Conservation (phyloP, 148 eudicot genomes). For the Fagopyrum tataricum region DNA sequence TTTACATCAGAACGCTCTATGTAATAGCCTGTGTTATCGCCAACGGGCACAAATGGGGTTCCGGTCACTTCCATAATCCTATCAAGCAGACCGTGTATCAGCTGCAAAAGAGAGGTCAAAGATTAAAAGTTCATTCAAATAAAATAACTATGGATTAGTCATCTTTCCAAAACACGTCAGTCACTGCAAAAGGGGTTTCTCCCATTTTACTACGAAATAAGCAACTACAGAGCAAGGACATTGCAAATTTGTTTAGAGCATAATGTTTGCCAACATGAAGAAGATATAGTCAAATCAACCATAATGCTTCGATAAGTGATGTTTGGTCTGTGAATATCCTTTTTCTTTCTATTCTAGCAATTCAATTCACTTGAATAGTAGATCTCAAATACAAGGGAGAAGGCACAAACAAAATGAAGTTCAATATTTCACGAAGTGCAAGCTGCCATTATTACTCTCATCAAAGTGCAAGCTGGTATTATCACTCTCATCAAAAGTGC, state of each 20-base stretch:
- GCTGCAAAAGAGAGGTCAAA: conserved; percentile 34
- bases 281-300: too few relatives aligned
- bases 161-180: neutral
- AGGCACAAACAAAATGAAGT: neutral
- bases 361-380: neutral
- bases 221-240: too few relatives aligned
- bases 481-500: neutral
- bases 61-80: conserved; percentile 87
- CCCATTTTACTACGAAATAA: too few relatives aligned
- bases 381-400: neutral
- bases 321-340: neutral
- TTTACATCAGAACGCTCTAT: conserved; percentile 69
- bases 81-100: conserved; percentile 82
- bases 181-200: too few relatives aligned
- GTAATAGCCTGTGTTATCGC: conserved; percentile 70
- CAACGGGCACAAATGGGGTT: conserved; percentile 54
- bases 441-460: neutral
- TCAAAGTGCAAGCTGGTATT: neutral
- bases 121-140: neutral
- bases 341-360: neutral
- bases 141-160: neutral
- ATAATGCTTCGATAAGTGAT: neutral
- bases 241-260: too few relatives aligned
- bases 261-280: too few relatives aligned
- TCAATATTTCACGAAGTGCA: too few relatives aligned